These are phyloP conservation scores for Fusarium kyushuense DNA, from an alignment of 2,329 filamentous ascomycete genomes.

Conservation along the genomic window DNA sequence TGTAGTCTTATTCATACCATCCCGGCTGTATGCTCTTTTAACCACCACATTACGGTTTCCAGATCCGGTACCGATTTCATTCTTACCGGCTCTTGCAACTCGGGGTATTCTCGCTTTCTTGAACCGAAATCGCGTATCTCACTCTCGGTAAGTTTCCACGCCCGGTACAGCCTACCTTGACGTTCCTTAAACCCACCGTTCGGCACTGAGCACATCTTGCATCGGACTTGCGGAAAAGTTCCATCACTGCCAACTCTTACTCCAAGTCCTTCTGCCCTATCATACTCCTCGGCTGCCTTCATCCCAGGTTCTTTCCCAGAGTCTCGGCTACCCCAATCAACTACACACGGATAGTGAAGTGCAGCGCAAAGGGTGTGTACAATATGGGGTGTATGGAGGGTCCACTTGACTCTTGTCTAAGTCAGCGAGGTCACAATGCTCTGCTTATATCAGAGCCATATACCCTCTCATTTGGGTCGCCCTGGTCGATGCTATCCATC, in stretches of 20 bases:
- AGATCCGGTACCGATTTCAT: conserved; percentile 25
- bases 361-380: conserved; percentile 5
- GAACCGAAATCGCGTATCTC: conserved; percentile 9
- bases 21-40: conserved; percentile 20
- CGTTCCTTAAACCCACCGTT: conserved; percentile 40
- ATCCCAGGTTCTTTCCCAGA: conserved; percentile 20
- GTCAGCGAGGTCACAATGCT: conserved; percentile 45
- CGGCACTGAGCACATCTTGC: conserved; percentile 34
- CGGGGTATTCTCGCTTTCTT: conserved; percentile 46
- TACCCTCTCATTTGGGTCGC: conserved; percentile 33
- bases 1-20: conserved; percentile 30
- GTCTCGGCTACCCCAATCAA: conserved; percentile 22
- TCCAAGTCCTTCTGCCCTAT: conserved; percentile 29
- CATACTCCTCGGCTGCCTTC: conserved; percentile 24
- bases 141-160: conserved; percentile 45
- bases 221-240: conserved; percentile 47
- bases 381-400: conserved; percentile 40
- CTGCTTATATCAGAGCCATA: conserved; percentile 46
- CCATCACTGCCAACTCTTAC: conserved; percentile 17
- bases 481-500: conserved; percentile 22
- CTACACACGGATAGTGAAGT: conserved; percentile 15
- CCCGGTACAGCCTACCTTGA: conserved; percentile 26
- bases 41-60: conserved; percentile 22
- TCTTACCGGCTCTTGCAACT: conserved; percentile 24
- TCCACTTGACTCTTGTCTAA: conserved; percentile 50